Evolutionary conservation across 106 monocot genomes (phyloP).

Genomic region (Allium fistulosum): DNA sequence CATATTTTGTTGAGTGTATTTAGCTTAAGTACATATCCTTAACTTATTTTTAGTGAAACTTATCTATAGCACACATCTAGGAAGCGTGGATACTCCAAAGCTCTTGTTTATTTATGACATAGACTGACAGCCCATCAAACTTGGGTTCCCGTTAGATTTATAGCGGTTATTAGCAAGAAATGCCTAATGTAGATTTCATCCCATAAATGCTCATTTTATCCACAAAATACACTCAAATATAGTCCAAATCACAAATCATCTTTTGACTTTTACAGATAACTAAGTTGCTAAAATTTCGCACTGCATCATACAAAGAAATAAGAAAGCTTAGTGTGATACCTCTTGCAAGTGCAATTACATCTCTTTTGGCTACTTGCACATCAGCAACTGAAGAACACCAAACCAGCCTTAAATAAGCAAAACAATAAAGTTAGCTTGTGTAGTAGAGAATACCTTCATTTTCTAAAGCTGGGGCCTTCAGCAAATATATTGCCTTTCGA

Average conservation of each 20-base stretch:
- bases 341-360: constrained; percentile 74
- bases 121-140: too few species aligned
- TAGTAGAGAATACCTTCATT: constrained; percentile 41
- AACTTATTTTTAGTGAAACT: too few species aligned
- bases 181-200: too few species aligned
- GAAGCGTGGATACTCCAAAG: too few species aligned
- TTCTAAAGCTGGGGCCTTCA: constrained; percentile 66
- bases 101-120: too few species aligned
- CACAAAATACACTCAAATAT: too few species aligned
- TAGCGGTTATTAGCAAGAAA: too few species aligned
- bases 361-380: constrained; percentile 25
- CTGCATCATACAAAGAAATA: not conserved
- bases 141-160: too few species aligned
- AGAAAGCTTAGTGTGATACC: constrained; percentile 25
- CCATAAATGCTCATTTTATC: too few species aligned
- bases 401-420: not conserved
- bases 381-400: constrained; percentile 24
- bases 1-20: too few species aligned
- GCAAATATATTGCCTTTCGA: constrained; percentile 63
- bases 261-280: not conserved
- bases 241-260: not conserved
- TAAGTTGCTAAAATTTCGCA: not conserved
- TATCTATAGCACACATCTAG: too few species aligned
- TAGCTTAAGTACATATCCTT: too few species aligned
- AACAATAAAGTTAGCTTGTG: not conserved